Base-by-base conservation (phyloP, 1,284 basidiomycete species). In the Ustilago esculenta region DNA sequence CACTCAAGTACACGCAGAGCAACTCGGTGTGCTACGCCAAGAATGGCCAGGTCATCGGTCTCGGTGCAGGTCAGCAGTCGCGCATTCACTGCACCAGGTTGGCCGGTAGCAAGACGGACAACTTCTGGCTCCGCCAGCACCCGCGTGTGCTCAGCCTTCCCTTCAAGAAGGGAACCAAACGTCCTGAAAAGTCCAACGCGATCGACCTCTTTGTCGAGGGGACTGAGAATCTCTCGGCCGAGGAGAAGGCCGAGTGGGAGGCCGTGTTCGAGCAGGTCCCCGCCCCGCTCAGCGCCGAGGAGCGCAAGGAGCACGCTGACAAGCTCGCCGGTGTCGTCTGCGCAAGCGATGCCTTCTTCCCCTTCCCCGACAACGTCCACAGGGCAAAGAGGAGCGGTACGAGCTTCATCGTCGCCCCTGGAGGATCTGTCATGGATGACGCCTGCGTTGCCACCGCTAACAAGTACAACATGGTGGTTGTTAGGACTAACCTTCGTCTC, bases 71-170 rank as follows among this genome's bases (percentile, higher is more conserved):
- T 14, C 95, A 98, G 83, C 96, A 98, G 83, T 97, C 94, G 9
- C 92, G 95, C 54, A 98, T 99, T 82, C 96, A 99, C 86, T 99
- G 96, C 85, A 99, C 95, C 18, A 91, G 96, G 46, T 89, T 99
- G 41, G 96, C 96, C 1, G 95, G 96, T 11, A 88, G 89, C 67
- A 98, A 99, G 85, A 94, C 94, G n/a, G 96, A 99, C 85, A 88
- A 94, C 76, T 98, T 95, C 94, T 98, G 96, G 95, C 87, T 98
- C 56, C 90, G 95, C 32, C 94, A 98, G 85, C 94, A 98, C 85
- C 90, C 94, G 0, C 90, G 92, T 43, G 94, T 94, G 43, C 89
- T 97, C 68, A 85, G 86, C 11, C 87, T 98, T 40, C 92, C 94
- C 2, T 99, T 98, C 88, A 98, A 96, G 83, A 93, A 94, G 84